Conservation (phyloP, 352 stramenopile genomes). For the Globisporangium parvum region DNA sequence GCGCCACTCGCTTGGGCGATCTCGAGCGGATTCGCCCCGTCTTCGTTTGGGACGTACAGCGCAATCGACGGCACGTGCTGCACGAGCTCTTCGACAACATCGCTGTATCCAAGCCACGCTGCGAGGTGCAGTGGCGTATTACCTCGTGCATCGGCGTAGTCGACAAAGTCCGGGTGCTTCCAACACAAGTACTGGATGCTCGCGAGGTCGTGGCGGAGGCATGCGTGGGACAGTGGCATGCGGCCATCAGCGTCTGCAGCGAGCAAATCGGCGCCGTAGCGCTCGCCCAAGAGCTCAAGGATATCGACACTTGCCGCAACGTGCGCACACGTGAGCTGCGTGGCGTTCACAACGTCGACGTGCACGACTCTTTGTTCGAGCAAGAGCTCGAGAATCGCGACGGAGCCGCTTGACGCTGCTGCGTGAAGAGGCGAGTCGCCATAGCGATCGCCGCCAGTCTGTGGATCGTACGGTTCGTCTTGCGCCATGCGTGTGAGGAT, state of each 20-base stretch:
- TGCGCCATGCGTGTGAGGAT: constrained; percentile 20
- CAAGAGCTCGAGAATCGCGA: constrained; percentile 25
- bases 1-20: constrained; percentile 31
- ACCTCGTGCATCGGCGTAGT: constrained; percentile 58
- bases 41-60: constrained; percentile 47
- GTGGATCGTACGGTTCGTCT: constrained; percentile 3
- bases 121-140: constrained; percentile 64
- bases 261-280: constrained; percentile 42
- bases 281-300: constrained; percentile 32
- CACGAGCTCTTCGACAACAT: constrained; percentile 29
- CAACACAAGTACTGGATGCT: constrained; percentile 49
- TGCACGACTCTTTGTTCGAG: constrained; percentile 32
- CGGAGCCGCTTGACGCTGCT: constrained; percentile 30
- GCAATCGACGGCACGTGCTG: constrained; percentile 35
- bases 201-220: constrained; percentile 36
- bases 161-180: constrained; percentile 53
- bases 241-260: constrained; percentile 43
- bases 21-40: constrained; percentile 35
- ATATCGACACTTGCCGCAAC: constrained; percentile 30
- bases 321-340: constrained; percentile 32
- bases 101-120: constrained; percentile 31
- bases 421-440: constrained; percentile 38
- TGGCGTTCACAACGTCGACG: constrained; percentile 37
- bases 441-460: constrained; percentile 1
- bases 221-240: constrained; percentile 60